These are phyloP conservation scores for Nadsonia fulvescens DNA, from an alignment of 805 yeast species.

Conservation along the genomic window DNA sequence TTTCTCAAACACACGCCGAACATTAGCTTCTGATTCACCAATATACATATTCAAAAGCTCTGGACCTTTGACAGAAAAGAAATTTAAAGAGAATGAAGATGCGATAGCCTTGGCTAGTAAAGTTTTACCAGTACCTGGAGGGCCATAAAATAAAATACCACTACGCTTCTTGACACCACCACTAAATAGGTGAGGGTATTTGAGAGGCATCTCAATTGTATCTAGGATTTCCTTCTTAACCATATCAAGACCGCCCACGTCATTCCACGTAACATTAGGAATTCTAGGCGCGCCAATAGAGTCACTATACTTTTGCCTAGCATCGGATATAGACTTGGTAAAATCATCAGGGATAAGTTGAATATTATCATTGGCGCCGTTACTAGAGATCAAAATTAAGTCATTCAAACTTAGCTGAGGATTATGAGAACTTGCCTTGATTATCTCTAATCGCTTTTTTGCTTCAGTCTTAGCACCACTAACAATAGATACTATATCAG, in stretches of 20 bases:
- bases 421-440: constrained; percentile 4
- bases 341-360: constrained; percentile 42
- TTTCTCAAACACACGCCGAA: constrained; percentile 77
- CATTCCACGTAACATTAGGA: constrained; percentile 92
- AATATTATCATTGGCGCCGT: constrained; percentile 39
- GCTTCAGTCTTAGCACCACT: constrained; percentile 45
- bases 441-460: constrained; percentile 24
- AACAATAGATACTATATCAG: constrained; percentile 59
- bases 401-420: constrained; percentile 15
- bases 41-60: constrained; percentile 93
- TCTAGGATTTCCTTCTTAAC: constrained; percentile 88
- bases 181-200: constrained; percentile 76
- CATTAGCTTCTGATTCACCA: constrained; percentile 97
- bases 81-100: constrained; percentile 81
- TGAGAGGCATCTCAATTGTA: constrained; percentile 89
- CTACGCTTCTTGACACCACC: constrained; percentile 85
- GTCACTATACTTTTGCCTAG: constrained; percentile 76
- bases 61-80: constrained; percentile 94
- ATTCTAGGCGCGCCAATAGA: constrained; percentile 94
- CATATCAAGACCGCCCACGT: constrained; percentile 83
- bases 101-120: constrained; percentile 94
- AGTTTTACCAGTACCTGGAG: constrained; percentile 98
- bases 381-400: constrained; percentile 18
- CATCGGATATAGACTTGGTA: constrained; percentile 54
- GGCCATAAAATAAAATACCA: constrained; percentile 91